Percentiles rank a stretch among this genome's conserved stretches.
These are phyloP conservation scores for Picea sitchensis DNA, from an alignment of 75 land plant species.

Conservation along the genomic window DNA sequence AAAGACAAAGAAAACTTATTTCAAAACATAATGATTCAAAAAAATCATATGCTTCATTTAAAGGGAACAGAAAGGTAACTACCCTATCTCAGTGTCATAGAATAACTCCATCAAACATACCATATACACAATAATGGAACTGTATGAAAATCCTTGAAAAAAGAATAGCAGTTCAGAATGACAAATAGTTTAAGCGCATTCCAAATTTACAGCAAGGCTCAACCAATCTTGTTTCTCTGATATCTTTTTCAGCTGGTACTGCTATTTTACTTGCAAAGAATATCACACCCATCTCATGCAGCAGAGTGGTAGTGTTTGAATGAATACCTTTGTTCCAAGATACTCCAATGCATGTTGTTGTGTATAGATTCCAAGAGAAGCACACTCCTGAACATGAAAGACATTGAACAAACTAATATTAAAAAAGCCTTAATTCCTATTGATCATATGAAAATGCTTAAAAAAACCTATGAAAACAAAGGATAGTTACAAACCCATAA, in stretches of 20 bases:
- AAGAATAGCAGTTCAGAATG: background rate
- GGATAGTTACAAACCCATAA: background rate
- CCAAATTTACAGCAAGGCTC: no score
- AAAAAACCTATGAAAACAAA: background rate
- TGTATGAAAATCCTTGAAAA: background rate
- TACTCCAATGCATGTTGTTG: constrained; percentile 79
- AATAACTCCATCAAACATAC: background rate
- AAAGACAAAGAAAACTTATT: constrained; percentile 1
- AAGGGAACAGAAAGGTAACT: no score
- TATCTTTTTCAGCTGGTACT: background rate
- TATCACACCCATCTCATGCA: background rate
- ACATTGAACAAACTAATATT: background rate
- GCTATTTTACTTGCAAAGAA: background rate
- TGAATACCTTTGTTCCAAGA: constrained; percentile 70
- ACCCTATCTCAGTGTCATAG: background rate
- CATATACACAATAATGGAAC: background rate
- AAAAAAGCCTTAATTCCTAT: background rate
- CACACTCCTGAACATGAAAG: constrained; percentile 68
- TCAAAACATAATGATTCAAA: background rate
- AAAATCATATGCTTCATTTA: background rate
- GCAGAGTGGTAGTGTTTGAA: background rate
- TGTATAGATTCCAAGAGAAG: constrained; percentile 46
- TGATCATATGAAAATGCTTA: background rate
- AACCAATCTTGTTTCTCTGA: background rate
- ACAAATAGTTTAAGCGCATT: background rate